Evolutionary conservation across 2,329 filamentous ascomycete genomes (phyloP), one percentile per base, ranked within the genome.

Genomic region (Pseudogymnoascus sp.): DNA sequence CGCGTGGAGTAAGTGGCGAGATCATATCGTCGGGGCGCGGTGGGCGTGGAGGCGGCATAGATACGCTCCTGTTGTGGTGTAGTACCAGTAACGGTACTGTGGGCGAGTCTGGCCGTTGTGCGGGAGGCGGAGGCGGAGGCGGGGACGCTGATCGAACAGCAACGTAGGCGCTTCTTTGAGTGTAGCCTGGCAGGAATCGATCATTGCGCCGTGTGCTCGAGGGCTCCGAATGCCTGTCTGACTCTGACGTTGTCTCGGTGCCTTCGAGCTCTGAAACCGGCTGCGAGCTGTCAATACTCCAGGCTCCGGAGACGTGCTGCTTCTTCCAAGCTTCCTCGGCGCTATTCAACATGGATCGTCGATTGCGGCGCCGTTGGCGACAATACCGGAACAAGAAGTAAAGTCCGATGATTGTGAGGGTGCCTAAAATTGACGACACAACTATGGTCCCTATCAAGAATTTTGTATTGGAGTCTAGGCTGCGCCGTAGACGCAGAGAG

Each of bases 331-430:
- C 46, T 31, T 53, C 46, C 14, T 53, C 46, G 14, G 46, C 46
- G n/a, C 26, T 31, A 53, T 53, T 53, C 26, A 16, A 31, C 12
- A 31, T 11, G 12, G 26, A 31, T 8, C 8, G 31, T 26, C 12
- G 46, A 16, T 53, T 31, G 26, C 46, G 46, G 6, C 26, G 46
- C 12, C 46, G 46, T 6, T 31, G 26, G n/a, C 26, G 26, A 28
- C 46, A 53, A 31, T 53, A 53, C 10, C 46, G 46, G 46, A 53
- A 31, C n/a, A 53, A 53, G 26, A 31, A 53, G 46, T 53, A 53
- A 19, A 53, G 26, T 7, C 46, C 46, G 8, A 53, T 16, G 4
- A 53, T 53, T 53, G 46, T 31, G 12, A 53, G 26, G 1, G n/a
- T 53, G 26, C 46, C 46, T 19, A 53, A 10, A 53, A 53, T 14